These are phyloP conservation scores for Pythium insidiosum DNA, from an alignment of 352 stramenopile species.

Conservation along the genomic window DNA sequence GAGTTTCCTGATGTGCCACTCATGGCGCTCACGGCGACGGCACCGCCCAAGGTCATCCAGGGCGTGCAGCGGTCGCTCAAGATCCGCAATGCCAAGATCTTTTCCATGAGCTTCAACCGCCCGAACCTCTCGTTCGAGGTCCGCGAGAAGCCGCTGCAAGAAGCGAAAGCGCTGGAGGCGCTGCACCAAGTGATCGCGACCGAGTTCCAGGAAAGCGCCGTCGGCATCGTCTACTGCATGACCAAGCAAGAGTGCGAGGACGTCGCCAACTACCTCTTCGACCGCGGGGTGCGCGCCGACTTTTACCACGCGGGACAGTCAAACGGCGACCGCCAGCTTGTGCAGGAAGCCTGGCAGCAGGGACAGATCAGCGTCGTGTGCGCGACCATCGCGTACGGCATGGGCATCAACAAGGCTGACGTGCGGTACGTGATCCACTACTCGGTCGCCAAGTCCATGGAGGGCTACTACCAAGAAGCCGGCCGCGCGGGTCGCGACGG, in stretches of 20 bases:
- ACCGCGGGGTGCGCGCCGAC: slow-evolving; percentile 77
- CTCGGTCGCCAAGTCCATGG: slow-evolving; percentile 88
- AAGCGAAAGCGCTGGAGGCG: slow-evolving; percentile 41
- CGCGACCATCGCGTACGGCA: slow-evolving; percentile 93
- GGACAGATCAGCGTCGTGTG: slow-evolving; percentile 88
- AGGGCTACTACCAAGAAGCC: slow-evolving; percentile 98
- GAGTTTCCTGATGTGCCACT: slow-evolving; percentile 89
- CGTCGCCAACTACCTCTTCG: slow-evolving; percentile 85
- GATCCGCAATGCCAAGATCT: slow-evolving; percentile 76
- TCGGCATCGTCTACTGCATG: slow-evolving; percentile 94
- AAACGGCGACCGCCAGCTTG: slow-evolving; percentile 68
- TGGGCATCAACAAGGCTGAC: slow-evolving; percentile 95
- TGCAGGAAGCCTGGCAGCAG: slow-evolving; percentile 69
- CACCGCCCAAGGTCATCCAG: slow-evolving; percentile 79
- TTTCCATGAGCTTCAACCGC: slow-evolving; percentile 90
- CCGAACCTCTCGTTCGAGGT: slow-evolving; percentile 92
- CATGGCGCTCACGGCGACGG: slow-evolving; percentile 90
- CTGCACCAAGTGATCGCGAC: slow-evolving; percentile 44
- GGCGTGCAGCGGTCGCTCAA: slow-evolving; percentile 68
- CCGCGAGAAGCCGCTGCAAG: slow-evolving; percentile 42
- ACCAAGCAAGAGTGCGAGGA: slow-evolving; percentile 91
- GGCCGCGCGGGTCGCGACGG: slow-evolving; percentile 95
- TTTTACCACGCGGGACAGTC: slow-evolving; percentile 91
- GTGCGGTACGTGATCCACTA: slow-evolving; percentile 93
- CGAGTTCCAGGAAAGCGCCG: slow-evolving; percentile 31